Evolutionary conservation across 1,284 basidiomycete genomes (phyloP), one percentile per base, ranked within the genome.

Genomic region (Xerocomus amazonicus): DNA sequence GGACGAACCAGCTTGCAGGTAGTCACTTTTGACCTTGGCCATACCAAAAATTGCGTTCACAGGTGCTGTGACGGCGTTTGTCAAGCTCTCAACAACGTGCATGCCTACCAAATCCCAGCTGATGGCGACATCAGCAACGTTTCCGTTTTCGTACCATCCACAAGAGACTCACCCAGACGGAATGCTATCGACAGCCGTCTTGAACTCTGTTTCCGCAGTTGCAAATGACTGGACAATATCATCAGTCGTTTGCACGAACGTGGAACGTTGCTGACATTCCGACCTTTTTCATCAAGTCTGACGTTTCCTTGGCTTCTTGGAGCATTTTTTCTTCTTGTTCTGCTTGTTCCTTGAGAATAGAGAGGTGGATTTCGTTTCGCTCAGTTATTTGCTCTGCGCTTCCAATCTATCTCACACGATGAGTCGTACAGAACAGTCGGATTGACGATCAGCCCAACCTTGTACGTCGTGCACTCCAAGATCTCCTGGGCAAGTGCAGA

Each of bases 201-300:
- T 59, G 17, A 57, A 57, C 9, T 48, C 47, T 13, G 13, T 3
- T 44, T 57, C 57, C 5, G 57, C 57, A 6, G 9, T 41, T 8
- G 33, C 10, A 44, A 48, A 57, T 6, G 56, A 57, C 56, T 57
- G 9, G n/a, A 26, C 19, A 12, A 10, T 2, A 14, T 37, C 10
- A 14, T 48, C 13, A 53, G 27, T 17, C 16, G 6, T 13, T 37
- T 8, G n/a, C 9, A 8, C 32, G 19, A n/a, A 7, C 29, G 4
- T 28, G 9, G 4, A 14, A 3, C 9, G 4, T 14, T 12, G 16
- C 33, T 8, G n/a, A 35, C 3, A 3, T 32, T 10, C 43, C 16
- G 38, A 45, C 56, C 16, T 23, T 53, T 46, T 59, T 59, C 57
- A 57, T 59, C 48, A 59, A 32, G 1, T 59, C 49, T 0, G 57